A percentile compares a stretch with the other conserved stretches of the same genome.
Conservation (phyloP, 331 rosid species). For the Spiraea crenata region DNA sequence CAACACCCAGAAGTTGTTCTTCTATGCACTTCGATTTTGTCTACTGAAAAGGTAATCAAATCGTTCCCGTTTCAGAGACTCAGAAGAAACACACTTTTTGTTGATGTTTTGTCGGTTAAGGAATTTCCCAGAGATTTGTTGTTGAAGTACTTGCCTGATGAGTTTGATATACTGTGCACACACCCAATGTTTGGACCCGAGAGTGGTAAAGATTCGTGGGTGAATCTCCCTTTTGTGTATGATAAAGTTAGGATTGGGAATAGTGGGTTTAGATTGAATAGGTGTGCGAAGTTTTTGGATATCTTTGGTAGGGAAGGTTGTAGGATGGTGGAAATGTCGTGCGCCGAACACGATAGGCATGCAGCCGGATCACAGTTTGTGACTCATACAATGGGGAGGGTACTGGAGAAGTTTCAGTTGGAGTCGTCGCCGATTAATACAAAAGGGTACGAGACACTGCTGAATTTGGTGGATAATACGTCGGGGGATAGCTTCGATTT, state of each 20-base stretch:
- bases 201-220: slow-evolving; percentile 14
- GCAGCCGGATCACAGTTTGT: slow-evolving; percentile 27
- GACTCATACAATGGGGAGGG: slow-evolving; percentile 23
- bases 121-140: slow-evolving; percentile 20
- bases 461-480: slow-evolving; percentile 21
- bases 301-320: slow-evolving; percentile 20
- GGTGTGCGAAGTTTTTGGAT: slow-evolving; percentile 8
- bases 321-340: slow-evolving; percentile 28
- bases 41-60: slow-evolving; percentile 17
- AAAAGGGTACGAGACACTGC: slow-evolving; percentile 19
- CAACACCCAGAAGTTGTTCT: slow-evolving; percentile 30
- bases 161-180: slow-evolving; percentile 23
- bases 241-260: slow-evolving; percentile 15
- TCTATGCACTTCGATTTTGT: slow-evolving; percentile 20
- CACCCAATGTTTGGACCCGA: slow-evolving; percentile 26
- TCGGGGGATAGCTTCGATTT: slow-evolving; percentile 28
- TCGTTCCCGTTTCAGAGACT: slow-evolving; percentile 22
- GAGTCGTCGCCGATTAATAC: slow-evolving; percentile 19
- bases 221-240: slow-evolving; percentile 15
- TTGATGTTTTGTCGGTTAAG: slow-evolving; percentile 21
- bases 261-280: neutral
- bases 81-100: slow-evolving; percentile 17
- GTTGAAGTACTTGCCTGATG: slow-evolving; percentile 12
- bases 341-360: slow-evolving; percentile 17
- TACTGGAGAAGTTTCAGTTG: slow-evolving; percentile 14